A percentile compares a stretch with the other conserved stretches of the same genome.
Conservation (phyloP, 352 stramenopile species). For the Phytophthora pini region DNA sequence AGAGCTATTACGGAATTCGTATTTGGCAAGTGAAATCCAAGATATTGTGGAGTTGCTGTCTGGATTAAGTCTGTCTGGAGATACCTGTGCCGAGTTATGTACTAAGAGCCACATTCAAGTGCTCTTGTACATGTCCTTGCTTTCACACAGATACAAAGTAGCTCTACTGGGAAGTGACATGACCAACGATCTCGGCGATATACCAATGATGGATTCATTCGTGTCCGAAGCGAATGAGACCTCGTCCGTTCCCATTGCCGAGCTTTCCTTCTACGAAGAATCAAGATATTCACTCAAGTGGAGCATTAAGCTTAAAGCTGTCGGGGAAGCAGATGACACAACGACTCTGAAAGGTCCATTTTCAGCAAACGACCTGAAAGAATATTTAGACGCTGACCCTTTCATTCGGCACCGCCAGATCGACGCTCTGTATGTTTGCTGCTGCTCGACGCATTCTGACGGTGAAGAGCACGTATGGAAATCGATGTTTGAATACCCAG, state of each 20-base stretch:
- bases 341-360: slow-evolving; percentile 48
- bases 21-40: slow-evolving; percentile 57
- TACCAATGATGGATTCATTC: slow-evolving; percentile 77
- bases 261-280: slow-evolving; percentile 64
- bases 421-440: slow-evolving; percentile 62
- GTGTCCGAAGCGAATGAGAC: slow-evolving; percentile 48
- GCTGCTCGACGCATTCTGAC: slow-evolving; percentile 57
- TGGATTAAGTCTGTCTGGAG: slow-evolving; percentile 50
- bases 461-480: slow-evolving; percentile 60
- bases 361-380: slow-evolving; percentile 61
- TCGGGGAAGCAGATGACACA: slow-evolving; percentile 26
- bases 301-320: slow-evolving; percentile 52
- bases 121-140: slow-evolving; percentile 67
- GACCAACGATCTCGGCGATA: slow-evolving; percentile 48
- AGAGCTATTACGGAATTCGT: slow-evolving; percentile 59
- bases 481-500: slow-evolving; percentile 63
- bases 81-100: slow-evolving; percentile 52
- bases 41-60: slow-evolving; percentile 74
- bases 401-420: slow-evolving; percentile 41
- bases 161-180: slow-evolving; percentile 14
- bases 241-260: slow-evolving; percentile 72
- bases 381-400: slow-evolving; percentile 57
- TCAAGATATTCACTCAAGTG: slow-evolving; percentile 74
- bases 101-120: slow-evolving; percentile 63
- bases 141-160: slow-evolving; percentile 53